Base-by-base conservation (phyloP, 495 filamentous ascomycete genomes). In the Hapsidospora chrysogenum region DNA sequence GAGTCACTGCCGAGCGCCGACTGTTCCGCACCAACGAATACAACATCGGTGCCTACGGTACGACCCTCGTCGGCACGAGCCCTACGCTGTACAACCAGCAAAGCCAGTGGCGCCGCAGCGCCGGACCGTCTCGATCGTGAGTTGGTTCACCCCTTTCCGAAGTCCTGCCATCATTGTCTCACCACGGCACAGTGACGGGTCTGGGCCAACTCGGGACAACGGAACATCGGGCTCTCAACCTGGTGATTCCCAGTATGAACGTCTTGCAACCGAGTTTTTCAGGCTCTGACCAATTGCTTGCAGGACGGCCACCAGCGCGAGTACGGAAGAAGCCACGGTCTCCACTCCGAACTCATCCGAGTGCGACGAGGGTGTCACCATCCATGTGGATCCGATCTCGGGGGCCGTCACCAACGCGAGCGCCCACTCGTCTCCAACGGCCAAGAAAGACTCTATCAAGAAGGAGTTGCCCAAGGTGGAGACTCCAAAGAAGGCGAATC, bases 1-100 rank as follows among this genome's bases (percentile, higher is more conserved):
- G 85, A 25, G 77, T 89, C 48, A 95, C 85, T 15, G 84, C 85
- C 17, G 80, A 87, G 54, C 81, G 83, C 42, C 82, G 89, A 37
- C 78, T 87, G 45, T 94, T 85, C 59, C 82, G 89, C 37, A 80
- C 86, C 21, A 85, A 87, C 29, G 92, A 97, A 58, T 96, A 95
- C 52, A 93, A 94, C 44, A 66, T 68, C 41, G 63, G 66, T 20
- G 68, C 68, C 23, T 72, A 70, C 45, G 68, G 68, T 40, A 64
- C 62, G 31, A 45, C 63, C 31, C 58, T 64, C 46, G 66, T 70
- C 15, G 58, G 64, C 11, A 55, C 66, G 37, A 56, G 55, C 33
- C 63, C 66, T 10, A 46, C 51, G 39, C 54, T 61, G 35, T 61
- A 60, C 41, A 50, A 45, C 22, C 33, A 36, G 22, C 33, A 36